A percentile compares a stretch with the other conserved stretches of the same genome.
Evolutionary conservation across 768 basidiomycete genomes (phyloP).

Genomic region (Amanita pallidorosea): DNA sequence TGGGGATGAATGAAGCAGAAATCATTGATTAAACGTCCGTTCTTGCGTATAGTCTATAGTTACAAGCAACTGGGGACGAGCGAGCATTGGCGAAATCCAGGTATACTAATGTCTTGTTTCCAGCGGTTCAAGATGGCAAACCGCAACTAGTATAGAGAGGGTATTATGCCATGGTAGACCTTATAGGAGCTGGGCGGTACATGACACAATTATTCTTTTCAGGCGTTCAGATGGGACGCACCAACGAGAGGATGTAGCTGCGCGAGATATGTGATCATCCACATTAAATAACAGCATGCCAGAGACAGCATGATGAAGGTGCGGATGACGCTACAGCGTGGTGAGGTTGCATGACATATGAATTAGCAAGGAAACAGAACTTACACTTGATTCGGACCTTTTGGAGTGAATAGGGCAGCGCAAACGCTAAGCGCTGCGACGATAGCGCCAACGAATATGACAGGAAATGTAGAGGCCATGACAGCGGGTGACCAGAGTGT

Average conservation of each 20-base stretch:
- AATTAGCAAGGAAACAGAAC: slow-evolving; percentile 18
- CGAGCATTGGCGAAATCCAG: background rate
- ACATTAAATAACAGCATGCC: slow-evolving; percentile 85
- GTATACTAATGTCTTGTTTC: slow-evolving; percentile 1
- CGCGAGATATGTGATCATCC: slow-evolving; percentile 95
- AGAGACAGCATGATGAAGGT: slow-evolving; percentile 71
- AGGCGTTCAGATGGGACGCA: slow-evolving; percentile 22
- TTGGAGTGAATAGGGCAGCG: slow-evolving; percentile 63
- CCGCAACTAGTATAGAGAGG: background rate
- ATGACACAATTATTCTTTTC: background rate
- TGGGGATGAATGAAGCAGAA: background rate
- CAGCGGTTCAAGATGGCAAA: background rate
- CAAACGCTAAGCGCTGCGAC: slow-evolving; percentile 53
- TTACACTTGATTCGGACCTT: slow-evolving; percentile 86
- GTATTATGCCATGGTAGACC: background rate
- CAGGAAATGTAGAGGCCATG: slow-evolving; percentile 66
- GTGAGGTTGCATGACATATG: background rate
- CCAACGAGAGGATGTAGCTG: slow-evolving; percentile 87
- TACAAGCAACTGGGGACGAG: background rate
- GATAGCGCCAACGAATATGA: slow-evolving; percentile 56
- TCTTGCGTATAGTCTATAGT: slow-evolving; percentile 1
- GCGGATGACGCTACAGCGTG: slow-evolving; percentile 60
- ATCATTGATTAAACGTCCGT: background rate
- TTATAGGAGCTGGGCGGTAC: background rate
- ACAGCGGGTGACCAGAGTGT: slow-evolving; percentile 1